These are phyloP conservation scores for Mastigamoeba balamuthi DNA, from an alignment of 78 protist genomes.

Conservation along the genomic window DNA sequence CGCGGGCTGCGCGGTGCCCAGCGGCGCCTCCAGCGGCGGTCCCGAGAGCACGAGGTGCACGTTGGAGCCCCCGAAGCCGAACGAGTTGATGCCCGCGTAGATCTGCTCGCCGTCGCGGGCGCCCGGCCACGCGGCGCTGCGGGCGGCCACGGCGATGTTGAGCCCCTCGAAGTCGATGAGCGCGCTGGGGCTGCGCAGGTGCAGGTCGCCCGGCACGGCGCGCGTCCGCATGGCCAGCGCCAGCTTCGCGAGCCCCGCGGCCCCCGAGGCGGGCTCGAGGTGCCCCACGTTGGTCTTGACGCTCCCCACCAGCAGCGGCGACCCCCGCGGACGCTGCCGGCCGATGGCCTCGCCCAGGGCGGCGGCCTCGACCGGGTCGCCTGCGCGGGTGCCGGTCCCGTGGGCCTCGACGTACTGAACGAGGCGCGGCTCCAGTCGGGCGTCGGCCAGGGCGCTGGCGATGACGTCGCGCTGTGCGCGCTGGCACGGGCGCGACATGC, in stretches of 20 bases:
- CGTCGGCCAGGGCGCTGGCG: background rate
- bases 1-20: too few relatives aligned
- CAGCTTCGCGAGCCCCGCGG: conserved; percentile 31
- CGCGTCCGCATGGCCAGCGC: background rate
- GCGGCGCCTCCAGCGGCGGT: too few relatives aligned
- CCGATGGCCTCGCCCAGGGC: conserved; percentile 9
- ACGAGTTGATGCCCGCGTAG: conserved; percentile 50
- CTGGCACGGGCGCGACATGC: conserved; percentile 35
- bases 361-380: conserved; percentile 63
- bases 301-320: conserved; percentile 23
- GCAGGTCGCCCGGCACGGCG: background rate
- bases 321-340: too few relatives aligned
- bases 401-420: conserved; percentile 56
- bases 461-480: conserved; percentile 15
- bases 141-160: background rate
- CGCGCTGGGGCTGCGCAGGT: background rate
- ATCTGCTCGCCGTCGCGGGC: background rate
- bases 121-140: too few relatives aligned
- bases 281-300: conserved; percentile 66
- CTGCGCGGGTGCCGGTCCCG: conserved; percentile 71
- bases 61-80: conserved; percentile 78
- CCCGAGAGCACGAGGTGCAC: conserved; percentile 25
- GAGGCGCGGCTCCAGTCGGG: background rate
- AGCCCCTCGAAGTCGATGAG: background rate
- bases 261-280: conserved; percentile 58